These are phyloP conservation scores for Globisporangium cystogenes DNA, from an alignment of 352 stramenopile genomes.

Conservation along the genomic window DNA sequence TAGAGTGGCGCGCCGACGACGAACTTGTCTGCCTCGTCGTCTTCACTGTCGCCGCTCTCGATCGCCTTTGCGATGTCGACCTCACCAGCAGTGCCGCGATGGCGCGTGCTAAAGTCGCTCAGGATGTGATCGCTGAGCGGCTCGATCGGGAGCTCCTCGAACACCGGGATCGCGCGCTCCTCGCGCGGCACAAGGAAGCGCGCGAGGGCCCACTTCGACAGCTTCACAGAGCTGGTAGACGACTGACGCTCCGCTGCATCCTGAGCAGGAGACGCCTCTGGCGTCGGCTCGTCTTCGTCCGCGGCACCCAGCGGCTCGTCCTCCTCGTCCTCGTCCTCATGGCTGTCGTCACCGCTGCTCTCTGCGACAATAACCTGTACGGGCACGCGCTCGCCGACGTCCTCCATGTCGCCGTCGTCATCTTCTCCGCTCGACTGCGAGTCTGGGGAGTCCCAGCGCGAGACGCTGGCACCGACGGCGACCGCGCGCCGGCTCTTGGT, in stretches of 20 bases:
- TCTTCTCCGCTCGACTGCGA: constrained; percentile 16
- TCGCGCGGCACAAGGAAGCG: constrained; percentile 62
- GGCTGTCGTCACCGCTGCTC: constrained; percentile 10
- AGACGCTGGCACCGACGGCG: constrained; percentile 11
- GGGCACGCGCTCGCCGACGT: constrained; percentile 41
- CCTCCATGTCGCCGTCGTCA: constrained; percentile 17
- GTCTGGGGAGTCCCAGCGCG: constrained; percentile 69
- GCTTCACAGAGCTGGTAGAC: constrained; percentile 15
- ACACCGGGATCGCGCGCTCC: constrained; percentile 39
- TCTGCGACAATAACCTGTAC: constrained; percentile 10
- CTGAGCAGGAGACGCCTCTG: constrained; percentile 1
- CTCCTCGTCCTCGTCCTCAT: constrained; percentile 11
- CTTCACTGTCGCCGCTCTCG: constrained; percentile 16
- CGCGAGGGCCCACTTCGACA: constrained; percentile 67
- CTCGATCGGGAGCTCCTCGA: constrained; percentile 65
- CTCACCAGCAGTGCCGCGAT: constrained; percentile 41
- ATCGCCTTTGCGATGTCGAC: constrained; percentile 46
- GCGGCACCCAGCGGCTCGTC: constrained; percentile 19
- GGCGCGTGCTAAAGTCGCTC: constrained; percentile 72
- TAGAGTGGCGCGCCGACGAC: constrained; percentile 54
- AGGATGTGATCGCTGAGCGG: constrained; percentile 84
- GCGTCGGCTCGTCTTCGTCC: not conserved
- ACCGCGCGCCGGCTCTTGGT: constrained; percentile 16
- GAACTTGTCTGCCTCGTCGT: constrained; percentile 25
- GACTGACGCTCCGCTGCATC: not conserved